Base-by-base conservation (phyloP, 2,329 filamentous ascomycete species). In the Diaporthe batatas region DNA sequence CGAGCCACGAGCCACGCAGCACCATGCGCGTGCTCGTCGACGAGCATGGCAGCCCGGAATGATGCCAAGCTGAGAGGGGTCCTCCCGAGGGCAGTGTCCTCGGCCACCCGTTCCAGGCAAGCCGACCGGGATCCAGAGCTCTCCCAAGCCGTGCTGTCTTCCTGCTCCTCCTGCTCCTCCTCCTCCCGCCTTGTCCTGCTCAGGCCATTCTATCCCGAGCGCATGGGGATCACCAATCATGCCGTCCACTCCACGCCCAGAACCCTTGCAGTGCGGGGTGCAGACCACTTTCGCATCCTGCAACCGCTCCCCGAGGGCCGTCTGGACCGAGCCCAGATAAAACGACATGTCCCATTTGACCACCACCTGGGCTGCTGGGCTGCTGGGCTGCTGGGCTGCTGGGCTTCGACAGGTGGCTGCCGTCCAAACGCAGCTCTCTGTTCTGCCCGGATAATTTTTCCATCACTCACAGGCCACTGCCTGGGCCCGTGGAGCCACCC, bases 401-500 rank as follows among this genome's bases (percentile, higher is more conserved):
- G n/a, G n/a, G n/a, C n/a, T n/a, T n/a, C 42, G 12, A 51, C 44
- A 36, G 44, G 59, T 36, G 29, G 49, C 44, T 34, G 12, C 44
- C 21, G 59, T 65, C 34, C 42, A 36, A 36, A 49, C 14, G 10
- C 29, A 51, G 59, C 44, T 65, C 39, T 42, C 42, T 59, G n/a
- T 42, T 8, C 68, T 62, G 68, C 29, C 55, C 58, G 34, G 53
- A 58, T 59, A 62, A 59, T 70, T 70, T 70, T 70, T 70, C 68
- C 68, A 70, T 70, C 68, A 70, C 39, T 70, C 54, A 70, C 49
- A 70, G 57, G 49, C 25, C 44, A 32, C 29, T 23, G 14, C 6
- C 36, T n/a, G 36, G 67, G 10, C 53, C 57, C 39, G 47, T 69
- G 51, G 67, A 47, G 67, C 68, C 29, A 44, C 68, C 57, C 68